Evolutionary conservation across 768 basidiomycete species (phyloP).

Genomic region (Mycena capillaripes): DNA sequence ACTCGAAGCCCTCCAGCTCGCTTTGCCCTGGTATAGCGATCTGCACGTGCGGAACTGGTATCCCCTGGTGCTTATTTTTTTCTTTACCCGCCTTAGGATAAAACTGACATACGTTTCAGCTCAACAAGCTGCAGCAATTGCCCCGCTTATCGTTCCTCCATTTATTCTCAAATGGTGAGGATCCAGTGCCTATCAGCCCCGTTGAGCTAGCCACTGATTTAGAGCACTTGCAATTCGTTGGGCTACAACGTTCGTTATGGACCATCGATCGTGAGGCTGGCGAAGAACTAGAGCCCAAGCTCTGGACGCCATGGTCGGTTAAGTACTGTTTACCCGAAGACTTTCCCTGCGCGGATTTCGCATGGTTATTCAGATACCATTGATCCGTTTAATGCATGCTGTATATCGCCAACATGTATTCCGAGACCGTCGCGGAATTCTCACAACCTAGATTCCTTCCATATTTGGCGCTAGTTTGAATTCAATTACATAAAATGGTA

Average conservation of each 20-base stretch:
- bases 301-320: slow-evolving; percentile 57
- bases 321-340: slow-evolving; percentile 56
- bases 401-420: background rate
- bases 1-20: slow-evolving; percentile 53
- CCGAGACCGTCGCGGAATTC: too few species aligned
- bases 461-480: too few species aligned
- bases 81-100: background rate
- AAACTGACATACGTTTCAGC: background rate
- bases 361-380: slow-evolving; percentile 57
- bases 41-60: slow-evolving; percentile 39
- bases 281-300: slow-evolving; percentile 43
- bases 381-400: background rate
- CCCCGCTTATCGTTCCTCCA: slow-evolving; percentile 53
- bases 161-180: slow-evolving; percentile 49
- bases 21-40: slow-evolving; percentile 48
- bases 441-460: too few species aligned
- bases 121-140: slow-evolving; percentile 46
- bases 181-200: slow-evolving; percentile 46
- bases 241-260: slow-evolving; percentile 56
- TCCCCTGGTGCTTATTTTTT: slow-evolving; percentile 42
- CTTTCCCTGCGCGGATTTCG: slow-evolving; percentile 51
- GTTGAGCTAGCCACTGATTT: slow-evolving; percentile 53
- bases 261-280: slow-evolving; percentile 48
- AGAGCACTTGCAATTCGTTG: slow-evolving; percentile 49
- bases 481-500: too few species aligned